Percentiles rank a stretch among this genome's conserved stretches.
These are phyloP conservation scores for Coprinopsis sp. DNA, from an alignment of 768 basidiomycete species.

Conservation along the genomic window DNA sequence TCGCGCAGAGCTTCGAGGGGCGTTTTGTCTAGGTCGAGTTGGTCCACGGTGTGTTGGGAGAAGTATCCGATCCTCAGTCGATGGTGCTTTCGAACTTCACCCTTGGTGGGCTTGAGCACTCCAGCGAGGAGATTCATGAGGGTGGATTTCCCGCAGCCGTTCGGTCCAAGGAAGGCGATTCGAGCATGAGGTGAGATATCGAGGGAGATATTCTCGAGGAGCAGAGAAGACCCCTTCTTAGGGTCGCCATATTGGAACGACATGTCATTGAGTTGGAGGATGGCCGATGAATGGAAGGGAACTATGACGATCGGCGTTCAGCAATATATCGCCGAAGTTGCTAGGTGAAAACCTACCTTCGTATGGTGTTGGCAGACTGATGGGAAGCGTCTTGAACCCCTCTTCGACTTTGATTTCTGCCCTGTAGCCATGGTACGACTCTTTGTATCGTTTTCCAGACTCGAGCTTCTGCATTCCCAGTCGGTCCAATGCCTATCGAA, in stretches of 20 bases:
- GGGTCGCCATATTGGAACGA: slow-evolving; percentile 22
- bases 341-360: no score
- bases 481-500: slow-evolving; percentile 25
- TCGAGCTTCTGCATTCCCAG: slow-evolving; percentile 30
- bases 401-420: slow-evolving; percentile 32
- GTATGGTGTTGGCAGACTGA: slow-evolving; percentile 27
- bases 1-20: slow-evolving; percentile 25
- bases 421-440: slow-evolving; percentile 28
- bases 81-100: slow-evolving; percentile 50
- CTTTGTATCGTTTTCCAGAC: slow-evolving; percentile 28
- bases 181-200: slow-evolving; percentile 25
- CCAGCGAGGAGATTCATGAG: slow-evolving; percentile 44
- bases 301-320: no score
- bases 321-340: no score
- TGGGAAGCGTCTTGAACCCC: slow-evolving; percentile 29
- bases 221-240: slow-evolving; percentile 12
- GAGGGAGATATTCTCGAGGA: slow-evolving; percentile 27
- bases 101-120: slow-evolving; percentile 36
- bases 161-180: slow-evolving; percentile 30
- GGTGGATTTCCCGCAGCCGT: slow-evolving; percentile 57
- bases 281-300: slow-evolving; percentile 25
- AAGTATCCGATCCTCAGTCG: slow-evolving; percentile 55
- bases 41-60: slow-evolving; percentile 58
- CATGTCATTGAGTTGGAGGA: slow-evolving; percentile 29
- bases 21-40: slow-evolving; percentile 30